Evolutionary conservation across 371 early-diverging fungal species (phyloP).

Genomic region (Mucor saturninus): DNA sequence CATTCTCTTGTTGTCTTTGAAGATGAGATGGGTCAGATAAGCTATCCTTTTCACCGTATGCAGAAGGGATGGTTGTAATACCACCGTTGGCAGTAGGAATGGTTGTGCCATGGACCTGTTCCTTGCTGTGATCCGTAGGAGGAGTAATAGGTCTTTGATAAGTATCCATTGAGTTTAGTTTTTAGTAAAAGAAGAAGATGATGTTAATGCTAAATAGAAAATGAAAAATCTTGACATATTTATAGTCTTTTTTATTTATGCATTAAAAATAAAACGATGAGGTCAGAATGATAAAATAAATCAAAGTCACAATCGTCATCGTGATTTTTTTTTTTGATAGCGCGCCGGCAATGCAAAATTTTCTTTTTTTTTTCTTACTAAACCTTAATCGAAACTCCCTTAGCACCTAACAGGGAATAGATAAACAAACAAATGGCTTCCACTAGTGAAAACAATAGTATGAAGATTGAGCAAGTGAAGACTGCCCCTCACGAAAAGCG

Average conservation of each 20-base stretch:
- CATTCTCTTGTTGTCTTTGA: constrained; percentile 1
- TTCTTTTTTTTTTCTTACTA: background rate
- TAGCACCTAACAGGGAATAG: no score
- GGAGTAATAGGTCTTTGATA: constrained; percentile 27
- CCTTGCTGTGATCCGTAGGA: constrained; percentile 18
- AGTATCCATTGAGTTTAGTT: constrained; percentile 6
- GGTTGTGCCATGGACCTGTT: background rate
- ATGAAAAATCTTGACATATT: background rate
- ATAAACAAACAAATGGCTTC: constrained; percentile 12
- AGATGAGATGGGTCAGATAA: background rate
- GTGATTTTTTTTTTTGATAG: background rate
- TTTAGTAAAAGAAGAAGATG: background rate
- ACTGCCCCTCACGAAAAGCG: constrained; percentile 87
- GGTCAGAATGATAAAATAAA: constrained; percentile 2
- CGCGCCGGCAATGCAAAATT: background rate
- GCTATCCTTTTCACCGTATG: constrained; percentile 4
- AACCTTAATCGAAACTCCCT: no score
- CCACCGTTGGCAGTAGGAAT: constrained; percentile 3
- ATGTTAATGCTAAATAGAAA: background rate
- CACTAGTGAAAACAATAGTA: constrained; percentile 33
- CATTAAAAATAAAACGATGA: background rate
- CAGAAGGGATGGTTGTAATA: constrained; percentile 13
- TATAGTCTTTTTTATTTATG: background rate
- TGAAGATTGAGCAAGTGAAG: constrained; percentile 87
- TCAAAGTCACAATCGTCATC: constrained; percentile 15